Conservation (phyloP, 208 protist species). For the Crithidia fasciculata region DNA sequence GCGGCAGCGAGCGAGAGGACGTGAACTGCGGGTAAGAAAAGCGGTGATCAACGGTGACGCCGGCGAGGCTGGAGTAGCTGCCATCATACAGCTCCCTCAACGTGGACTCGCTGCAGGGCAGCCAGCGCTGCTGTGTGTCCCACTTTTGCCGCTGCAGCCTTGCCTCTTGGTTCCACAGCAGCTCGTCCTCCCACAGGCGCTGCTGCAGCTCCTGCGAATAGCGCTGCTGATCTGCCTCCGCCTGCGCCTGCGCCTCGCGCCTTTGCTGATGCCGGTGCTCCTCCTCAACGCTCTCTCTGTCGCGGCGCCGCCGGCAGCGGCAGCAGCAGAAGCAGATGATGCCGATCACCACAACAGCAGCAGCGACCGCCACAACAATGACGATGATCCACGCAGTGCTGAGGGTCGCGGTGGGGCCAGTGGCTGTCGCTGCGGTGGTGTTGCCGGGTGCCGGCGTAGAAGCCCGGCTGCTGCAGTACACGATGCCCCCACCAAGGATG, state of each 20-base stretch:
- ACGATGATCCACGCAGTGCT: slow-evolving; percentile 3
- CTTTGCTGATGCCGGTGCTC: not conserved
- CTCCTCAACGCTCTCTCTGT: not conserved
- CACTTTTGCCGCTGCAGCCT: slow-evolving; percentile 9
- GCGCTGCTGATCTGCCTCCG: slow-evolving; percentile 1
- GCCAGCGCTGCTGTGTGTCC: not conserved
- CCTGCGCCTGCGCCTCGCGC: not conserved
- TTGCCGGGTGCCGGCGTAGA: slow-evolving; percentile 23
- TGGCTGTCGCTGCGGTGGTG: slow-evolving; percentile 5
- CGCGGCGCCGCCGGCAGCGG: not conserved
- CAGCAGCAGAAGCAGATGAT: slow-evolving; percentile 22
- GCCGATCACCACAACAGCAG: not conserved
- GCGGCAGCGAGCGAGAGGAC: not conserved
- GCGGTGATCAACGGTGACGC: too few relatives aligned
- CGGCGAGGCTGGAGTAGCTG: not conserved
- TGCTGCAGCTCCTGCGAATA: not conserved
- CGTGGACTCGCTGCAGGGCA: slow-evolving; percentile 1
- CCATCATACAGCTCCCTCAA: not conserved
- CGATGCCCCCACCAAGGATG: slow-evolving; percentile 11
- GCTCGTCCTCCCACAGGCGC: slow-evolving; percentile 16
- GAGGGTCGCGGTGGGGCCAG: not conserved
- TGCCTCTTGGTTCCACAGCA: slow-evolving; percentile 8
- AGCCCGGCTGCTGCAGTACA: slow-evolving; percentile 30
- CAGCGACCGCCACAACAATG: slow-evolving; percentile 5
- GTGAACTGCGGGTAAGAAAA: slow-evolving; percentile 1